A percentile compares a stretch with the other conserved stretches of the same genome.
These are phyloP conservation scores for Eustoma russellianum DNA, from an alignment of 257 asterid species.

Conservation along the genomic window DNA sequence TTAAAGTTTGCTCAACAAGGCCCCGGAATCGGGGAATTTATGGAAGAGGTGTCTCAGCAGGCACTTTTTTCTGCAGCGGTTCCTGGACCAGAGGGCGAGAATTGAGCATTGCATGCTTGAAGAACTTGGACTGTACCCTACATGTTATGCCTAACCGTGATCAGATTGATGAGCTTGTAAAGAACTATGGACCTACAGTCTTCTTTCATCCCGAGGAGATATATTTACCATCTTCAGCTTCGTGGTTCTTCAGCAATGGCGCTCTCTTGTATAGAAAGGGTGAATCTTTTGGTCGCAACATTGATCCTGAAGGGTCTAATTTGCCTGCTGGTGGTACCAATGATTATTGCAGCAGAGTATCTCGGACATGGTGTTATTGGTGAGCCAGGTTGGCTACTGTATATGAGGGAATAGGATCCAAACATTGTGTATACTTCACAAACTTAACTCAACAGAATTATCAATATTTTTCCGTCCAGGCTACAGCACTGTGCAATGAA, in stretches of 20 bases:
- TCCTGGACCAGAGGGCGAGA: constrained; percentile 30
- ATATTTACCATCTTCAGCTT: constrained; percentile 79
- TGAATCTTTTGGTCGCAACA: constrained; percentile 27
- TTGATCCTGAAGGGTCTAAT: constrained; percentile 58
- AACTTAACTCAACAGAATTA: constrained; percentile 45
- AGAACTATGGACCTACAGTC: constrained; percentile 74
- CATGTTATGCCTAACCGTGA: constrained; percentile 76
- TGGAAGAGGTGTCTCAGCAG: constrained; percentile 62
- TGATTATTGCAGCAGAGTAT: constrained; percentile 86
- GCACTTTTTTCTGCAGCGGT: constrained; percentile 59
- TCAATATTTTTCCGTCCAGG: constrained; percentile 40
- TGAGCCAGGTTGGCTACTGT: constrained; percentile 76
- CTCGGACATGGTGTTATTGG: constrained; percentile 49
- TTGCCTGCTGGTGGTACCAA: constrained; percentile 74
- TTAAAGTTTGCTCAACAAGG: constrained; percentile 50
- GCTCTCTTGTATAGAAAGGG: constrained; percentile 43
- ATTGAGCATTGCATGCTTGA: constrained; percentile 53
- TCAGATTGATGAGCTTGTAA: constrained; percentile 61
- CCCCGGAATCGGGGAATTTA: constrained; percentile 57
- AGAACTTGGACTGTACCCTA: constrained; percentile 41
- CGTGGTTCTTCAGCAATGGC: constrained; percentile 78
- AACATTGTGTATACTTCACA: constrained; percentile 56
- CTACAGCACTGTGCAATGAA: constrained; percentile 34
- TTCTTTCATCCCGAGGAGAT: constrained; percentile 77
- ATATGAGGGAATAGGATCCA: constrained; percentile 94